phyloP scores from a whole-genome alignment of 192 early-diverging fungal species.

The Coemansia sp. region DNA sequence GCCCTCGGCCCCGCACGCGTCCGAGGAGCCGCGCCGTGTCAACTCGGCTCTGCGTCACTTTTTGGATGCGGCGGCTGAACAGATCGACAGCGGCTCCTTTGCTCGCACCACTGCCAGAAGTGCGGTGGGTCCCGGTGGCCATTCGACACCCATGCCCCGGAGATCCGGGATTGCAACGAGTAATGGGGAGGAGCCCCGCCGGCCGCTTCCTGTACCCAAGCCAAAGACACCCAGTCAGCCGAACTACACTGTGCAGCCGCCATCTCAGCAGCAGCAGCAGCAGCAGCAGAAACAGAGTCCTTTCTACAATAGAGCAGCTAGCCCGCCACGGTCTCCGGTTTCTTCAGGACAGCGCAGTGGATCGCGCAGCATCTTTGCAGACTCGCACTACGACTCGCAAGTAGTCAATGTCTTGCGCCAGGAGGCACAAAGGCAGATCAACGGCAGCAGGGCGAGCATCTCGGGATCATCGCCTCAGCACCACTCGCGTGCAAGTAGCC shows the following conservation, averaged over 20 bases:
- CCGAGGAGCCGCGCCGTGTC: constrained; percentile 23
- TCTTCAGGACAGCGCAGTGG: constrained; percentile 9
- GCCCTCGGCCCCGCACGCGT: background rate
- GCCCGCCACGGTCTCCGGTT: constrained; percentile 17
- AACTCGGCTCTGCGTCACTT: constrained; percentile 54
- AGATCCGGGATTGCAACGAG: background rate
- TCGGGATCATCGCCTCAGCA: constrained; percentile 5
- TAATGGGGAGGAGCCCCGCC: constrained; percentile 1
- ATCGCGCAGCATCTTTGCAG: constrained; percentile 50
- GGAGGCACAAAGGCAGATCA: constrained; percentile 56
- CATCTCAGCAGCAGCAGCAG: constrained; percentile 5
- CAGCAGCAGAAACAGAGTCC: constrained; percentile 2
- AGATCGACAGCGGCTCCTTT: constrained; percentile 48
- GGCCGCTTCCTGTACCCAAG: constrained; percentile 33
- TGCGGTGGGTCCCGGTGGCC: background rate
- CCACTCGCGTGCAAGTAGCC: constrained; percentile 10
- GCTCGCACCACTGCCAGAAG: constrained; percentile 15
- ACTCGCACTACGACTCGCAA: constrained; percentile 49
- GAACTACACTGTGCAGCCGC: constrained; percentile 1
- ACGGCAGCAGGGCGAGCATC: constrained; percentile 42
- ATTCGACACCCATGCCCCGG: background rate
- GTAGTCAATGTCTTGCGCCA: constrained; percentile 53
- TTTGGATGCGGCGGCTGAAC: constrained; percentile 53
- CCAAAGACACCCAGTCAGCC: constrained; percentile 2
- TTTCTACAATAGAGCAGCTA: constrained; percentile 7